Base-by-base conservation (phyloP, 2,329 filamentous ascomycete species). In the Fusarium setosum region DNA sequence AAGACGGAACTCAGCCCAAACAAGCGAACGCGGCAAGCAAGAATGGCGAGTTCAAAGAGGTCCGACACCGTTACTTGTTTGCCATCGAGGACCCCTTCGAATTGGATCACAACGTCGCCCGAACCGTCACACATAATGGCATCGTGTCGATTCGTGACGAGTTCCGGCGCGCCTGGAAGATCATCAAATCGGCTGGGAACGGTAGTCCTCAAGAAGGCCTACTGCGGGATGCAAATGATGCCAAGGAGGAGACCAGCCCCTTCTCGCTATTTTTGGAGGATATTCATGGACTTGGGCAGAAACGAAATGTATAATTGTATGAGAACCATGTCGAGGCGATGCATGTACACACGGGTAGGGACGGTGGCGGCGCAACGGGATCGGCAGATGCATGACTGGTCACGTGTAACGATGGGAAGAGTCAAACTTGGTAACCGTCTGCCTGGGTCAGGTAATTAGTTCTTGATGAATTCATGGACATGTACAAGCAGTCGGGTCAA, bases 51-150 rank as follows among this genome's bases (percentile, higher is more conserved):
- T 72, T 86, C 49, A 92, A 91, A 69, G 92, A 94, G 72, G 85
- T 95, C 13, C 87, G 92, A 3, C 88, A 94, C 72, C 88, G 93
- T 12, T 97, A 93, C 75, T 84, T 97, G 5, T 92, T 97, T 67
- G 92, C 93, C 29, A 94, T 97, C 61, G 94, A 97, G 74, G 94
- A 97, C 75, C 94, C 94, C 0, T 97, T 97, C 72, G 93, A 97
- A 79, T 79, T 89, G 3, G 90, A 93, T 37, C 93, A 97, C 77
- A 97, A 97, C 70, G 91, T 97, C 31, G 94, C 92, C 4, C 84
- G 93, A 48, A 97, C 93, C 0, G 93, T 97, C 1, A 94, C 91
- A 7, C 92, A 95, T 72, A 87, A 89, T 61, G 93, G 93, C 3
- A 92, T 97, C 64, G 90, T 92, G 2, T 86, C 90, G 1, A 96